Evolutionary conservation across 495 filamentous ascomycete species (phyloP).

Genomic region (Podospora tetraspora): DNA sequence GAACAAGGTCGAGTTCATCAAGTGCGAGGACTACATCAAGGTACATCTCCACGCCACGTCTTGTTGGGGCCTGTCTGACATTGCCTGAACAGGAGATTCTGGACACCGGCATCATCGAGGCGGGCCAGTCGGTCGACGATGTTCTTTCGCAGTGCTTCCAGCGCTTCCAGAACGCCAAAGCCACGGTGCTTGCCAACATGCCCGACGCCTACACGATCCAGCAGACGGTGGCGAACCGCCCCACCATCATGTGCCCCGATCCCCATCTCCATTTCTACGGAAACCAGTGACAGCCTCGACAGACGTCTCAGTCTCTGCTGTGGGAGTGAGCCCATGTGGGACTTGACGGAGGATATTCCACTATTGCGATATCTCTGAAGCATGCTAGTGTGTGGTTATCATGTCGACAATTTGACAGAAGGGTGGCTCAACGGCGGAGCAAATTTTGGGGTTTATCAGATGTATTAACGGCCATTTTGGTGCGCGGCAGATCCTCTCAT

Average conservation of each 20-base stretch:
- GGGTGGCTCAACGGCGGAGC: background rate
- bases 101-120: constrained; percentile 41
- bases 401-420: constrained; percentile 13
- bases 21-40: constrained; percentile 43
- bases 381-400: constrained; percentile 12
- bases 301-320: background rate
- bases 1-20: constrained; percentile 41
- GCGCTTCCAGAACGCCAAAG: constrained; percentile 36
- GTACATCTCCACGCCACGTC: constrained; percentile 5
- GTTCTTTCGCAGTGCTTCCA: constrained; percentile 36
- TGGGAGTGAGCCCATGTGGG: background rate
- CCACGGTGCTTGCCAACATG: constrained; percentile 40
- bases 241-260: constrained; percentile 17
- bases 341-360: background rate
- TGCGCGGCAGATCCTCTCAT: background rate
- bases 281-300: background rate
- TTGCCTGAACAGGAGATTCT: constrained; percentile 30
- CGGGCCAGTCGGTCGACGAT: constrained; percentile 34
- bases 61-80: background rate
- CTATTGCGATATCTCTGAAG: constrained; percentile 11
- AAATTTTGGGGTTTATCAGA: constrained; percentile 5
- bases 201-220: constrained; percentile 34
- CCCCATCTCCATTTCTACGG: constrained; percentile 14
- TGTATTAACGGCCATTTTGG: constrained; percentile 1
- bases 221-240: background rate